Percentiles rank a stretch among this genome's conserved stretches.
phyloP scores from a whole-genome alignment of 805 yeast species.

The Saccharomycopsis olivae region DNA sequence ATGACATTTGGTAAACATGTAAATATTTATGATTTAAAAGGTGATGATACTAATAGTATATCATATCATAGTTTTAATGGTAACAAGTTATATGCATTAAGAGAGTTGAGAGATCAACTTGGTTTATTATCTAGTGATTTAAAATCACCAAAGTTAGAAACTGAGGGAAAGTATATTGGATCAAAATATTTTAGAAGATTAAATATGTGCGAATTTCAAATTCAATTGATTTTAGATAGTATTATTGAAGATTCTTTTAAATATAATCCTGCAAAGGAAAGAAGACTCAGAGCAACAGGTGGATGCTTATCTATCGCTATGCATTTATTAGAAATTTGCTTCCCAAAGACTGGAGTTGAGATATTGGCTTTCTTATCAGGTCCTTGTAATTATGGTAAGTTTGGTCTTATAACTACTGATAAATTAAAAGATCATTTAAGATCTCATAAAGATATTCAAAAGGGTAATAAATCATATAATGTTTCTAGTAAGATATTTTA shows the following conservation, averaged over 20 bases:
- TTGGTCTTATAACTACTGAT: conserved; percentile 50
- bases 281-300: conserved; percentile 50
- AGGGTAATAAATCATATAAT: conserved; percentile 24
- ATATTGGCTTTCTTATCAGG: conserved; percentile 49
- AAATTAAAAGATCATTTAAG: conserved; percentile 51
- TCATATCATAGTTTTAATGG: conserved; percentile 45
- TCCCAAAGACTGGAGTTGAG: conserved; percentile 42
- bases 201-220: conserved; percentile 38
- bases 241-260: conserved; percentile 42
- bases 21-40: conserved; percentile 39
- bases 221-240: conserved; percentile 38
- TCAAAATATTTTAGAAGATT: conserved; percentile 38
- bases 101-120: conserved; percentile 35
- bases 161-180: conserved; percentile 21
- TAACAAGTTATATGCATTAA: conserved; percentile 36
- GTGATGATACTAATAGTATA: conserved; percentile 22
- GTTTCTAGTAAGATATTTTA: conserved; percentile 35
- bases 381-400: conserved; percentile 49
- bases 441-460: conserved; percentile 48
- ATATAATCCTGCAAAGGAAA: conserved; percentile 29
- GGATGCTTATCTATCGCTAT: conserved; percentile 43
- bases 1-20: conserved; percentile 53
- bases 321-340: conserved; percentile 28
- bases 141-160: conserved; percentile 3
- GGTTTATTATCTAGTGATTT: conserved; percentile 30